Base-by-base conservation (phyloP, 176 grass and related monocot genomes). In the Oropetium thomaeum region DNA sequence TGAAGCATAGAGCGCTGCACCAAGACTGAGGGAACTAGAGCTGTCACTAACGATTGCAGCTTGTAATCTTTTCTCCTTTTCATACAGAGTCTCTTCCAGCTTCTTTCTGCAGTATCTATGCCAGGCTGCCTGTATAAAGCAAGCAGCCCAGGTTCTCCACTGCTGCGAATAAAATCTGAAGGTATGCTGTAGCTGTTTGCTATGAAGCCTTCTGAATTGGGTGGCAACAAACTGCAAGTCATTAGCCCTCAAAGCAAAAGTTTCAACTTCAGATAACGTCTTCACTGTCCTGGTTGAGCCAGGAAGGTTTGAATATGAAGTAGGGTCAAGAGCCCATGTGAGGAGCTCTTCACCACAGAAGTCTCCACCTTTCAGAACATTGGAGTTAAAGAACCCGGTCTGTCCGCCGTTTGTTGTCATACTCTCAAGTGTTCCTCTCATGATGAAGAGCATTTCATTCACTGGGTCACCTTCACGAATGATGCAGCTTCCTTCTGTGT, bases 371-470 rank as follows among this genome's bases (percentile, higher is more conserved):
- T 87, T 71, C 3, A 98, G 75, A 60, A 89, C 67, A 63, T 85
- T 69, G 23, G 88, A 91, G 79, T 92, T 90, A 62, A 94, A 91
- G 58, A 98, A 92, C 6, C 91, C 95, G 5, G 51, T 85, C 52
- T 77, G 69, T 52, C 95, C 95, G 17, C 95, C 95, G 82, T 90
- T 91, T 53, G 95, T 98, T 32, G 95, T 94, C 47, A 76, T 87
- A 65, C 91, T 93, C 75, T 88, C 89, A 0, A 98, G 76, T 27
- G 87, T 83, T 76, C 95, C 95, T 75, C 91, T 77, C 95, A 98
- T 98, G 75, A 98, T 79, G 28, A 98, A 98, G 65, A 98, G 86
- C 91, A 98, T 98, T 80, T 93, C 87, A 71, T 88, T 94, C 67
- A 98, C 95, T 53, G 91, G 91, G 43, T 94, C 91, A 73, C 91